Evolutionary conservation across 257 asterid genomes (phyloP).

Genomic region (Solanum chaucha): DNA sequence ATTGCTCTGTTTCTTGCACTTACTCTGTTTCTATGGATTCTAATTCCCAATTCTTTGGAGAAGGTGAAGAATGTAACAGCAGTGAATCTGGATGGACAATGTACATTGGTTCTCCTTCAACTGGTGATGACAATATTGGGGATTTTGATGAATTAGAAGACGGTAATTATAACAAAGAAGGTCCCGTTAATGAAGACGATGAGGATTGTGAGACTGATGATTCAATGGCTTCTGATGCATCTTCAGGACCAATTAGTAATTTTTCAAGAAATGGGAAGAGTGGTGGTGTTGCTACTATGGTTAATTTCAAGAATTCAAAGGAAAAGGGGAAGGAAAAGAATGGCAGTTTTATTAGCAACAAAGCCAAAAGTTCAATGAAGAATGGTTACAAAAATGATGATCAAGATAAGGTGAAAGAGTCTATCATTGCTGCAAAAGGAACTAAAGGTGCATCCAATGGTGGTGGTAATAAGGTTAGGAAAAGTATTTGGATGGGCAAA

Average conservation of each 20-base stretch:
- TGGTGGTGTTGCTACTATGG: background rate
- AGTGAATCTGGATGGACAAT: conserved; percentile 43
- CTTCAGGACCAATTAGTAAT: conserved; percentile 7
- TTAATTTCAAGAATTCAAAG: background rate
- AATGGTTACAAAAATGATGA: background rate
- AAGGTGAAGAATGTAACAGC: conserved; percentile 30
- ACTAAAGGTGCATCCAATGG: background rate
- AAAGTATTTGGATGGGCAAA: background rate
- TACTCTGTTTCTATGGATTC: conserved; percentile 11
- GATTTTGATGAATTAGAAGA: background rate
- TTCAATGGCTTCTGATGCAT: conserved; percentile 40
- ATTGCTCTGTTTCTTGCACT: background rate
- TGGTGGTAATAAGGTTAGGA: background rate
- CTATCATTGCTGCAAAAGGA: background rate
- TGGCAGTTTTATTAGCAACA: background rate
- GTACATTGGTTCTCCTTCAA: conserved; percentile 29
- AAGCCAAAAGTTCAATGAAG: background rate
- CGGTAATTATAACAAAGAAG: background rate
- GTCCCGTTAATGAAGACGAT: background rate
- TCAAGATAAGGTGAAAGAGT: background rate
- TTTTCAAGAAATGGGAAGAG: background rate
- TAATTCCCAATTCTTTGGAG: conserved; percentile 9
- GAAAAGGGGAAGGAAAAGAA: background rate
- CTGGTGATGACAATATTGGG: background rate
- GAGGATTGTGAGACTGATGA: conserved; percentile 9